phyloP scores from a whole-genome alignment of 2,329 filamentous ascomycete species.

The Fusarium phyllophilum region DNA sequence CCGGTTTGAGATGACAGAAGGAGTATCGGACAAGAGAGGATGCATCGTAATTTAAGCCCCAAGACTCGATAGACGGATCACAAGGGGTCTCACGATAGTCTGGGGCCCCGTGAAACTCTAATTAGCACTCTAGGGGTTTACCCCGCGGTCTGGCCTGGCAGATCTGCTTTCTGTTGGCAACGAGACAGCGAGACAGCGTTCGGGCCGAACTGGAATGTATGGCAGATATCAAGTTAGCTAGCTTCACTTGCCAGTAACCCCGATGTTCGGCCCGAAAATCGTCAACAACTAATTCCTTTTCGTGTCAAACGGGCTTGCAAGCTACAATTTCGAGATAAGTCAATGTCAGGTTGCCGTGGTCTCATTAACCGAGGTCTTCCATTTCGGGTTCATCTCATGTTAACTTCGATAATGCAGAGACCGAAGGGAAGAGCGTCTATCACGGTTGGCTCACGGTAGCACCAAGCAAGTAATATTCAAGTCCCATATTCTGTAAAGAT shows the following conservation, averaged over 20 bases:
- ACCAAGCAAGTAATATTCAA: too few relatives aligned
- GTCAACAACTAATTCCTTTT: too few relatives aligned
- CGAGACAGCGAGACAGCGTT: neutral
- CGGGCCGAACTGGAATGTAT: neutral
- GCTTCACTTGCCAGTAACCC: neutral
- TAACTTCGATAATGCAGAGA: neutral
- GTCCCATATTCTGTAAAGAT: fast-evolving
- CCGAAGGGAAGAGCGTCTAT: neutral
- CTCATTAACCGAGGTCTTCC: neutral
- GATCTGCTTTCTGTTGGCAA: neutral
- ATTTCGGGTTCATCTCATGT: neutral
- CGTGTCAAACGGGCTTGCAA: fast-evolving
- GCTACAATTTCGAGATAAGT: neutral
- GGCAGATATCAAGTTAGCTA: neutral
- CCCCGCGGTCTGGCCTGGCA: neutral
- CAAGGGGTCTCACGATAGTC: neutral
- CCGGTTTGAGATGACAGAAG: neutral
- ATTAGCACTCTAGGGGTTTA: neutral
- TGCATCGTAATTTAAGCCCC: neutral
- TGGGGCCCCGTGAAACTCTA: neutral
- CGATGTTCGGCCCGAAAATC: neutral
- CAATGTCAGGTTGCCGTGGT: neutral
- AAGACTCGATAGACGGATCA: neutral
- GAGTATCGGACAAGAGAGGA: neutral
- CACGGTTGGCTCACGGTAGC: neutral